Percentiles rank a stretch among this genome's conserved stretches.
Evolutionary conservation across 2,329 filamentous ascomycete species (phyloP).

Genomic region (Cadophora malorum): DNA sequence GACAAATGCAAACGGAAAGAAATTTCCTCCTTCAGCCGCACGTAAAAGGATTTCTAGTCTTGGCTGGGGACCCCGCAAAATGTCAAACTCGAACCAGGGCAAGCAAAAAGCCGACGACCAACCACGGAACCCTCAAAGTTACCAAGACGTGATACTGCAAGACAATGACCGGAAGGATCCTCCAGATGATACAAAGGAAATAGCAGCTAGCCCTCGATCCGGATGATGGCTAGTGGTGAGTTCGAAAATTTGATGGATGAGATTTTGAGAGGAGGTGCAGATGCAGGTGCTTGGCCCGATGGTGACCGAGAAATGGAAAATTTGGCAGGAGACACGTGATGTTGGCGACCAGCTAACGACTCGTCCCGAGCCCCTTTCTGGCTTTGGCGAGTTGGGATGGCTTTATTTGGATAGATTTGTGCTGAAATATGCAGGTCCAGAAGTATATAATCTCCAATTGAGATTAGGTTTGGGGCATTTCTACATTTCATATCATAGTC

Average conservation of each 20-base stretch:
- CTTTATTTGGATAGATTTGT: not conserved
- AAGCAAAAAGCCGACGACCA: not conserved
- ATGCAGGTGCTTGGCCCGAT: not conserved
- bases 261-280: not conserved
- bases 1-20: not conserved
- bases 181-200: slow-evolving; percentile 15
- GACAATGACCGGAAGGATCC: slow-evolving; percentile 9
- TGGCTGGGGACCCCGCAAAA: slow-evolving; percentile 16
- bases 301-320: not conserved
- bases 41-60: slow-evolving; percentile 1
- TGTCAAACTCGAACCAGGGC: slow-evolving; percentile 3
- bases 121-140: not conserved
- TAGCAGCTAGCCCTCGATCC: not conserved
- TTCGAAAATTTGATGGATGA: not conserved
- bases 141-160: not conserved
- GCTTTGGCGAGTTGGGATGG: not conserved
- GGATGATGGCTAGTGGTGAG: not conserved
- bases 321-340: not conserved
- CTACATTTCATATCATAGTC: not conserved
- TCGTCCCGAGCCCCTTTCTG: not conserved
- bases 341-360: not conserved
- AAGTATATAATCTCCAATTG: not conserved
- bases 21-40: not conserved
- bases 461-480: not conserved
- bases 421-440: not conserved